Percentiles rank a stretch among this genome's conserved stretches.
These are phyloP conservation scores for Pestalotiopsis sp. DNA, from an alignment of 2,329 filamentous ascomycete genomes.

Conservation along the genomic window DNA sequence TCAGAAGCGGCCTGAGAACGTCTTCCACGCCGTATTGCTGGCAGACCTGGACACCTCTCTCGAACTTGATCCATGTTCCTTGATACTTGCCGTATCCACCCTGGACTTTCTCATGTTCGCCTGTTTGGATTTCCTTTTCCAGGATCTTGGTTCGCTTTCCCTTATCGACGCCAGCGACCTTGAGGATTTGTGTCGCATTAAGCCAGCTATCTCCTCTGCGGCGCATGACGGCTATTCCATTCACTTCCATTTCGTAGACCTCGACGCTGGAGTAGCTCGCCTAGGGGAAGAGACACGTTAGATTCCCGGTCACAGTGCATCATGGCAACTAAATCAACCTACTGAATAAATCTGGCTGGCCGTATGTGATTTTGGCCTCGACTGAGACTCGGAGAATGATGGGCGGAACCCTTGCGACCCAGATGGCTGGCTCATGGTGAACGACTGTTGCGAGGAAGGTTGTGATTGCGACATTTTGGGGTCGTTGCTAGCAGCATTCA, in stretches of 20 bases:
- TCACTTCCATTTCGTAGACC: conserved; percentile 98
- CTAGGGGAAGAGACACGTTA: conserved; percentile 32
- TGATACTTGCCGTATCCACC: conserved; percentile 99
- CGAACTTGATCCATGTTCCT: conserved; percentile 97
- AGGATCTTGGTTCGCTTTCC: conserved; percentile 96
- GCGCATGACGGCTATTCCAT: conserved; percentile 92
- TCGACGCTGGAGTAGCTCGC: conserved; percentile 94
- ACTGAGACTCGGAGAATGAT: conserved; percentile 38
- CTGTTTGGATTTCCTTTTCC: conserved; percentile 95
- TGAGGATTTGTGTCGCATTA: conserved; percentile 97
- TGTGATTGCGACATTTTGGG: conserved; percentile 51
- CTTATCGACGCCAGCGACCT: conserved; percentile 96
- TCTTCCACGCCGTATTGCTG: conserved; percentile 79
- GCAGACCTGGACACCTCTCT: conserved; percentile 90
- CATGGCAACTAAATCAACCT: conserved; percentile 25
- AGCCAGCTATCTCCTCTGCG: conserved; percentile 93
- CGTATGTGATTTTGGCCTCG: conserved; percentile 39
- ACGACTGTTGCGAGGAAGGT: conserved; percentile 57
- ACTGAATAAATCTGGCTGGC: conserved; percentile 66
- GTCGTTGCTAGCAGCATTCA: conserved; percentile 27
- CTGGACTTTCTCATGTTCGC: conserved; percentile 97
- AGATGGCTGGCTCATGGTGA: conserved; percentile 58
- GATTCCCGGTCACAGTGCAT: background rate
- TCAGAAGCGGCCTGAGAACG: conserved; percentile 71
- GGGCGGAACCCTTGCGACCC: conserved; percentile 45